Evolutionary conservation across 2,329 filamentous ascomycete species (phyloP), one percentile per base, ranked within the genome.

Genomic region (Dactylellina leptospora): DNA sequence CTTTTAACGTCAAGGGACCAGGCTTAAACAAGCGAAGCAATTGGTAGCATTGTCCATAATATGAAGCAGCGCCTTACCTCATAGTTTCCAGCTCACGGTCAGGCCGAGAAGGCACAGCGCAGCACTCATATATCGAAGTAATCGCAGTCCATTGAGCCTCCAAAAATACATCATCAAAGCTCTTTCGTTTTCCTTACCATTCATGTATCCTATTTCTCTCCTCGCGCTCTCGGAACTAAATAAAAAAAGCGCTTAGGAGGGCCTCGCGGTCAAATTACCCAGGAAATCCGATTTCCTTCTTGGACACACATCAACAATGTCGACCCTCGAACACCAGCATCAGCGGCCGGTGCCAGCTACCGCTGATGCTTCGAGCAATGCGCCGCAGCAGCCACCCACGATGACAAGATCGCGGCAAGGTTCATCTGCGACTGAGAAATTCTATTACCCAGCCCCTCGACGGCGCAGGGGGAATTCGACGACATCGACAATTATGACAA

Each of bases 341-440:
- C 59, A 68, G 47, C 51, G 53, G 42, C 51, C 55, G 50, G 27
- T 36, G 44, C 61, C 38, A n/a, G n/a, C n/a, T 45, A n/a, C 20
- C 28, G 40, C 51, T 51, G 30, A 36, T 30, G 28, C 58, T 22
- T 44, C 66, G 25, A 63, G 56, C 25, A 63, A 58, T 47, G 66
- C 42, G 28, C 63, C 28, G n/a, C 63, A 25, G 48, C 63, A 48
- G 18, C 54, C 42, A 42, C 51, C 54, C 4, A 40, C 45, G 5
- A 48, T 61, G 42, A 73, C 60, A 28, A 61, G 69, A 61, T 56
- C 60, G 61, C 58, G 68, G 16, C 69, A 73, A 25, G 69, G 69
- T 11, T 73, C 69, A 2, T 73, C 69, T 61, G 69, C 69, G 25
- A 73, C 69, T 18, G 69, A 73, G 61, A 73, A 73, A 45, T 73